These are phyloP conservation scores for Xylariales sp. DNA, from an alignment of 2,329 filamentous ascomycete genomes.

Conservation along the genomic window DNA sequence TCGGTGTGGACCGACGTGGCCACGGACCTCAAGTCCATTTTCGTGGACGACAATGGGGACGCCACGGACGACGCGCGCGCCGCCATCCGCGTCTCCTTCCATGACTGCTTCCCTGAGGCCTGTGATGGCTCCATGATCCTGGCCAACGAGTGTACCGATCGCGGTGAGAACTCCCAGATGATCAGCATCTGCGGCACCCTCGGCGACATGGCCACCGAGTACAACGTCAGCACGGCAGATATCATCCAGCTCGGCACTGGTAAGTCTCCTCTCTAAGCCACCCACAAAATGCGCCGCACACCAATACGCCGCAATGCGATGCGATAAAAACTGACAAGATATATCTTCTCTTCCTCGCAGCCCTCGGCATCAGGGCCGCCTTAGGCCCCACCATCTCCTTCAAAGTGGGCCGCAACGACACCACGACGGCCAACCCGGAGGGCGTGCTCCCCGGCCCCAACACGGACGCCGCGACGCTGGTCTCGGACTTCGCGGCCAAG, in stretches of 20 bases:
- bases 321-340: too few relatives aligned
- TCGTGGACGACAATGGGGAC: constrained; percentile 12
- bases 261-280: too few relatives aligned
- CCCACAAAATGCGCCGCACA: too few relatives aligned
- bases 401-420: constrained; percentile 19
- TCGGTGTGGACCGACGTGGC: constrained; percentile 20
- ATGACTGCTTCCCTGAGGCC: constrained; percentile 23
- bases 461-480: constrained; percentile 11
- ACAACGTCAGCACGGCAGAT: constrained; percentile 20
- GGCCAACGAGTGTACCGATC: constrained; percentile 19
- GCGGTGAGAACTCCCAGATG: constrained; percentile 20
- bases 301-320: too few relatives aligned
- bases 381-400: constrained; percentile 17
- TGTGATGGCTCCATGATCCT: constrained; percentile 25
- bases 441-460: constrained; percentile 15
- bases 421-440: constrained; percentile 12
- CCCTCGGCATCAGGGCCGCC: constrained; percentile 18
- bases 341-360: constrained; percentile 10
- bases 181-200: constrained; percentile 17
- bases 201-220: constrained; percentile 15
- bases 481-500: constrained; percentile 15
- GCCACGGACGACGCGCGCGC: constrained; percentile 21
- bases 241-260: constrained; percentile 24
- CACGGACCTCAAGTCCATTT: constrained; percentile 14
- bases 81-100: constrained; percentile 21